phyloP scores from a whole-genome alignment of 306 rosid species.

The Lupinus albus region DNA sequence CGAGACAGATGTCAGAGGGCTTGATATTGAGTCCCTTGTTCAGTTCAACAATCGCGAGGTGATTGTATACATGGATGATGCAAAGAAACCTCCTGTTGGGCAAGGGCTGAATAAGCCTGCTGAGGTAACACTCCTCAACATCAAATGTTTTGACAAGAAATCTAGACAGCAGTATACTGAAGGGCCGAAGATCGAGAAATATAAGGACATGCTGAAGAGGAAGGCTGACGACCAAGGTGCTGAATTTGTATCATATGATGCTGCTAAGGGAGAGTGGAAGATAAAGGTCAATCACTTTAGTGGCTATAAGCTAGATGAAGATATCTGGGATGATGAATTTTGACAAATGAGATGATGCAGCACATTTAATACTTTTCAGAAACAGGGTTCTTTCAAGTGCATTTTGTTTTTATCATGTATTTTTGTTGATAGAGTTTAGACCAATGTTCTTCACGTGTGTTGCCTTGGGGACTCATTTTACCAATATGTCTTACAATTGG shows the following conservation, averaged over 20 bases:
- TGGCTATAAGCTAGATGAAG: conserved; percentile 59
- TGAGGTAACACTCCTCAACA: conserved; percentile 90
- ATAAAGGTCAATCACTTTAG: conserved; percentile 88
- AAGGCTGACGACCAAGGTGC: conserved; percentile 97
- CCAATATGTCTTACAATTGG: conserved; percentile 27
- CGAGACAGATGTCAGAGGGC: conserved; percentile 86
- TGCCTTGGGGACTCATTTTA: conserved; percentile 16
- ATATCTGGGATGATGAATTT: conserved; percentile 37
- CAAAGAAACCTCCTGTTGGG: conserved; percentile 92
- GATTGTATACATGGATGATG: conserved; percentile 87
- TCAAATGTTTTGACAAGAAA: conserved; percentile 80
- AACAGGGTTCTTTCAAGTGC: conserved; percentile 24
- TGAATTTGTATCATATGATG: conserved; percentile 73
- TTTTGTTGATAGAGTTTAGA: conserved; percentile 38
- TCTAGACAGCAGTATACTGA: conserved; percentile 69
- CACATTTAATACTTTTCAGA: conserved; percentile 38
- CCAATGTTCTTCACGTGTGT: conserved; percentile 30
- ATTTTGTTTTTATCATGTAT: conserved; percentile 12
- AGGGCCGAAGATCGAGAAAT: conserved; percentile 81
- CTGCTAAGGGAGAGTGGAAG: conserved; percentile 89
- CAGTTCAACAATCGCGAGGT: conserved; percentile 94
- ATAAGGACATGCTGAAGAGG: conserved; percentile 85
- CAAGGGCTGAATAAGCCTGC: conserved; percentile 98
- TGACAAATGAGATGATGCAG: conserved; percentile 11
- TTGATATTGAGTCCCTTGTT: conserved; percentile 83